phyloP scores from a whole-genome alignment of 2,329 filamentous ascomycete species.

The Aquanectria penicillioides region DNA sequence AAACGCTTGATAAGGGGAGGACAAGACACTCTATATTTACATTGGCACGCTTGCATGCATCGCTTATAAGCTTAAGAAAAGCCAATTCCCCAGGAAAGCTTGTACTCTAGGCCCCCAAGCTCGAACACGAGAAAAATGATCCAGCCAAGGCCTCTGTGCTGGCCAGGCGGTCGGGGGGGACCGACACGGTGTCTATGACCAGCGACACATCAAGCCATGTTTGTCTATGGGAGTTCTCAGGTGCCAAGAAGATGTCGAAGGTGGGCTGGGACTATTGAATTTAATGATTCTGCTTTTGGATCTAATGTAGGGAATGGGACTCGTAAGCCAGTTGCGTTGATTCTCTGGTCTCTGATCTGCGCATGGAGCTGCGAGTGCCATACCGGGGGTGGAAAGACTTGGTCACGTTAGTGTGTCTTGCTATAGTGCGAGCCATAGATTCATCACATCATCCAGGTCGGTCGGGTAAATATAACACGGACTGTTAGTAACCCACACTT shows the following conservation, averaged over 20 bases:
- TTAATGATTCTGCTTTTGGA: not conserved
- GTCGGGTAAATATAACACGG: constrained; percentile 7
- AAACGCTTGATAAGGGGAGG: constrained; percentile 26
- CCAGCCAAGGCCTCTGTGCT: constrained; percentile 21
- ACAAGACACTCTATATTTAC: constrained; percentile 36
- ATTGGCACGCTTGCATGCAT: constrained; percentile 27
- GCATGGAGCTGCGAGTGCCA: constrained; percentile 3
- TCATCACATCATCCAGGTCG: constrained; percentile 7
- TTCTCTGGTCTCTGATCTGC: not conserved
- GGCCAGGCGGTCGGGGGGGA: constrained; percentile 9
- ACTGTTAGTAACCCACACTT: not conserved
- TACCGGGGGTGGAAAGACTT: not conserved
- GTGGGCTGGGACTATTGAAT: constrained; percentile 3
- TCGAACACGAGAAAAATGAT: constrained; percentile 35
- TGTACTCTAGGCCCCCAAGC: constrained; percentile 20
- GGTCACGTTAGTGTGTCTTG: not conserved
- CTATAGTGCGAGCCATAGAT: not conserved
- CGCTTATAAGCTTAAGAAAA: constrained; percentile 4
- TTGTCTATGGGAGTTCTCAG: no score
- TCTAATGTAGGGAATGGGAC: not conserved
- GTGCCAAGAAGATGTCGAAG: no score
- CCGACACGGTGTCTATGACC: constrained; percentile 13
- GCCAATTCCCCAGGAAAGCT: not conserved
- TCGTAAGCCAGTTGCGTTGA: constrained; percentile 7
- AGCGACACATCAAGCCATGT: constrained; percentile 21